Evolutionary conservation across 768 basidiomycete species (phyloP), one percentile per base, ranked within the genome.

Genomic region (Pleurotus tuoliensis): DNA sequence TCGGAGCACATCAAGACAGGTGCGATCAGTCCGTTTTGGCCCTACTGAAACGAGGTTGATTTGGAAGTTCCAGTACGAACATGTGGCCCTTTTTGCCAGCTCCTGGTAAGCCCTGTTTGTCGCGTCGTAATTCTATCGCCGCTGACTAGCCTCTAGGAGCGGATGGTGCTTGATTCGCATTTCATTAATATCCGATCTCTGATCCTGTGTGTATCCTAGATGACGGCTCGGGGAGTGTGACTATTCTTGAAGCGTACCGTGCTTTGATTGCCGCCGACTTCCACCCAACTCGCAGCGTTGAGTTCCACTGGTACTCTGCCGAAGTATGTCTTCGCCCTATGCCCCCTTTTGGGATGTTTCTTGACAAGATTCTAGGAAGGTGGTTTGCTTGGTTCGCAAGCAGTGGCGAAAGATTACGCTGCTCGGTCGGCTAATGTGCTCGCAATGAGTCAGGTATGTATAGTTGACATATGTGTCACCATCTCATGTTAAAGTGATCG

Each of bases 1-100:
- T 94, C 61, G 79, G 82, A 39, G 92, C 92, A 43, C 92, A 94
- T 69, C 90, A 88, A 67, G 92, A 94, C 68, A 91, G 90, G 88
- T 83, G 41, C 47, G 50, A 22, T 25, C 20, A 20, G 41, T 9
- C 40, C 24, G 20, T 11, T 56, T 56, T 34, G 55, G 47, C 47
- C 57, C 60, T 43, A 50, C 24, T 20, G 49, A 40, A 46, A 41
- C 50, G 51, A 41, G 51, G 38, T 54, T 65, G 47, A 62, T 52
- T 47, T 59, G 54, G 58, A 56, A 45, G 55, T 45, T 18, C 43
- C 61, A 88, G 87, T 62, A 87, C 83, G n/a, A 88, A 87, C 71
- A 67, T 84, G 67, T 88, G 86, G 84, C 88, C 88, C 30, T 90
- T 89, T 71, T 71, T 84, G 27, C 78, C 86, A 50, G 90, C 90